These are phyloP conservation scores for Globisporangium barbulae DNA, from an alignment of 352 stramenopile species.

Conservation along the genomic window DNA sequence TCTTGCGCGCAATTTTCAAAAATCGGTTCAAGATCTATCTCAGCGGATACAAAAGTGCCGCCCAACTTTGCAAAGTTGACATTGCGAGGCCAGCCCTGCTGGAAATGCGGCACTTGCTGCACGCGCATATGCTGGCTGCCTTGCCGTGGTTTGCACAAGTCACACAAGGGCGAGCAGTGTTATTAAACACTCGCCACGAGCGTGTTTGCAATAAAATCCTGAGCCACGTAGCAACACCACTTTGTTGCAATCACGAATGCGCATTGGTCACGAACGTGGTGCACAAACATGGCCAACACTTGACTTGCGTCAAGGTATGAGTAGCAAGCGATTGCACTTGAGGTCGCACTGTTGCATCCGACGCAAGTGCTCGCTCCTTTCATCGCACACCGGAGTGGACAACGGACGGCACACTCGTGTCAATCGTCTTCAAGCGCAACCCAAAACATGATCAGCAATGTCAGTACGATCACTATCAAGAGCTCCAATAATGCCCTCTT, in stretches of 20 bases:
- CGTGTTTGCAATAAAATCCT: too few relatives aligned
- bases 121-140: background rate
- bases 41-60: background rate
- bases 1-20: background rate
- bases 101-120: background rate
- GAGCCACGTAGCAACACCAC: too few relatives aligned
- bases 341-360: background rate
- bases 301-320: too few relatives aligned
- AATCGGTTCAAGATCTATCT: constrained; percentile 3
- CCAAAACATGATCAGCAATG: background rate
- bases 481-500: too few relatives aligned
- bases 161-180: too few relatives aligned
- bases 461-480: too few relatives aligned
- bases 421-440: background rate
- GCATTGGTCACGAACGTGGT: too few relatives aligned
- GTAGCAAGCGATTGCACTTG: background rate
- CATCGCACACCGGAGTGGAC: background rate
- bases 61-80: background rate
- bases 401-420: background rate
- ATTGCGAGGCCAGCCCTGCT: background rate
- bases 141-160: too few relatives aligned
- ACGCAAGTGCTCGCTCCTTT: background rate
- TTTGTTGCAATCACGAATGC: too few relatives aligned
- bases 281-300: too few relatives aligned
- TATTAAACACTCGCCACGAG: too few relatives aligned